Evolutionary conservation across 495 filamentous ascomycete genomes (phyloP).

Genomic region (Tuber indicum): DNA sequence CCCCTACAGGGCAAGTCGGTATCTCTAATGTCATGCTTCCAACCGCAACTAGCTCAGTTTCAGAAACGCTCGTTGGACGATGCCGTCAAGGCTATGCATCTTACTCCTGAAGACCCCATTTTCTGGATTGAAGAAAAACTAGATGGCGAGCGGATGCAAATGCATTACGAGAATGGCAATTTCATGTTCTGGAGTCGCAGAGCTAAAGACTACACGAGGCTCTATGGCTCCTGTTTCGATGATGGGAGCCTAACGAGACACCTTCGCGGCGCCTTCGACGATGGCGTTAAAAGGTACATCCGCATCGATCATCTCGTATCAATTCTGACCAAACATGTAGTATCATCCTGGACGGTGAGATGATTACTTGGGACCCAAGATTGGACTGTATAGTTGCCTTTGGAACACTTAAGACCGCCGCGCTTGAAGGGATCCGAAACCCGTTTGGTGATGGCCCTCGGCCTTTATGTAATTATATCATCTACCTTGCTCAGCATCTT

Average conservation of each 20-base stretch:
- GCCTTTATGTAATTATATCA: conserved; percentile 57
- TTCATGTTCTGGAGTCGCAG: conserved; percentile 94
- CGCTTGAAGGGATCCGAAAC: conserved; percentile 72
- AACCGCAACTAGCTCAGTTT: conserved; percentile 93
- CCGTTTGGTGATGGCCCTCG: conserved; percentile 62
- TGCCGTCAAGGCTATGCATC: conserved; percentile 66
- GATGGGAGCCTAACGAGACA: conserved; percentile 75
- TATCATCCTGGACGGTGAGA: conserved; percentile 91
- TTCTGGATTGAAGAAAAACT: conserved; percentile 99
- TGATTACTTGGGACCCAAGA: conserved; percentile 97
- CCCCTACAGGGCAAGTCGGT: conserved; percentile 56
- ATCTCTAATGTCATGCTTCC: conserved; percentile 87
- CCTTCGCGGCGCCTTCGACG: conserved; percentile 68
- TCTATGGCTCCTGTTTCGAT: conserved; percentile 73
- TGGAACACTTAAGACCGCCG: conserved; percentile 88
- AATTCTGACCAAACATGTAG: conserved; percentile 44
- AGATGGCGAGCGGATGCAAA: conserved; percentile 93
- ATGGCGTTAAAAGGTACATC: conserved; percentile 55
- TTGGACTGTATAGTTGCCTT: conserved; percentile 79
- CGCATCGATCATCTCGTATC: background rate
- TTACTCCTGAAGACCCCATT: conserved; percentile 60
- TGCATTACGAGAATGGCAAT: conserved; percentile 78
- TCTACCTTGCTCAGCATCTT: background rate
- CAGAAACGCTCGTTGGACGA: conserved; percentile 78
- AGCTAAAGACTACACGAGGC: conserved; percentile 92